Conservation (phyloP, 805 yeast genomes). For the Komagataella kurtzmanii region DNA sequence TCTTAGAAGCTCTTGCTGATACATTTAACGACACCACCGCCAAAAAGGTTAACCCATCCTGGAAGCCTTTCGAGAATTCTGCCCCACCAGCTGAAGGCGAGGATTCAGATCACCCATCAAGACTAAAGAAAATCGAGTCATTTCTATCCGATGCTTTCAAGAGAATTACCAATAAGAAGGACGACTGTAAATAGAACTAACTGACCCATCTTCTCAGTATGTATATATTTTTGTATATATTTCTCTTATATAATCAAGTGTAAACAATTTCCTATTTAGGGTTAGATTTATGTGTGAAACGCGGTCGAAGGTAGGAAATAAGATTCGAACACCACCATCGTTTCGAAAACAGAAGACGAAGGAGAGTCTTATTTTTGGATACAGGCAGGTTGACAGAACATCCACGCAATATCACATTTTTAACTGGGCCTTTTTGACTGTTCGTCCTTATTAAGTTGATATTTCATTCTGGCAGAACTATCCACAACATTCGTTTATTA, state of each 20-base stretch:
- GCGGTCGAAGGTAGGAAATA: neutral
- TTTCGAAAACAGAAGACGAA: neutral
- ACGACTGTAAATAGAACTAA: conserved; percentile 2
- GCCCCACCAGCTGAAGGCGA: conserved; percentile 5
- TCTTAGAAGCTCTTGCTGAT: conserved; percentile 91
- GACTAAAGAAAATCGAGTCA: conserved; percentile 41
- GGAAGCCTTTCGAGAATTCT: conserved; percentile 21
- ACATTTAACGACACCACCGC: conserved; percentile 75
- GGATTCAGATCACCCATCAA: conserved; percentile 26
- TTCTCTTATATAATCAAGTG: neutral
- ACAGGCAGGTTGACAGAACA: neutral
- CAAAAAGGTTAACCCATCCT: conserved; percentile 44
- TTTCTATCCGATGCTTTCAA: conserved; percentile 48
- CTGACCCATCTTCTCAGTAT: neutral
- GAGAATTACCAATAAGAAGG: conserved; percentile 17
- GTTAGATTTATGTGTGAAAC: neutral
- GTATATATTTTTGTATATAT: neutral
- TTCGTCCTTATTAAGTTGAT: neutral
- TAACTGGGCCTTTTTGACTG: neutral
- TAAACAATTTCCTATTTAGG: neutral
- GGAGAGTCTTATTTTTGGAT: neutral
- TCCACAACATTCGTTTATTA: neutral
- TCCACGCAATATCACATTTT: neutral
- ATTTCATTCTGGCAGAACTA: neutral
- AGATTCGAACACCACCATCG: neutral